phyloP scores from a whole-genome alignment of 192 early-diverging fungal genomes.

The Glomus cerebriforme region DNA sequence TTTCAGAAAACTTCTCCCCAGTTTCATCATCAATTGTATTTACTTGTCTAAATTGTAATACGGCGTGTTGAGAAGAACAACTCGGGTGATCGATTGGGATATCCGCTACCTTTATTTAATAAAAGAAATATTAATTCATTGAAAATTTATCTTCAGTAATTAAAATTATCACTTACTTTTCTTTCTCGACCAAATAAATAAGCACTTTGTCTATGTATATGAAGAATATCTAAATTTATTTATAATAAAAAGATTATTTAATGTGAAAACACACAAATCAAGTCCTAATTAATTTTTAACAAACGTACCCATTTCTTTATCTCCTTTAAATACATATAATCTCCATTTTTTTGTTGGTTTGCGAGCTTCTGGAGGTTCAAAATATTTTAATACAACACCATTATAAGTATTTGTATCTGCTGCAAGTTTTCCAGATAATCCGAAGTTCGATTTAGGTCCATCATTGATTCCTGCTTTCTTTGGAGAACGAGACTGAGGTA shows the following conservation, averaged over 20 bases:
- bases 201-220: conserved; percentile 83
- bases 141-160: neutral
- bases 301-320: conserved; percentile 73
- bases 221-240: conserved; percentile 69
- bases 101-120: conserved; percentile 67
- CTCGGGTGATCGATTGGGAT: conserved; percentile 95
- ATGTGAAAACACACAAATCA: no score
- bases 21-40: conserved; percentile 45
- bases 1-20: neutral
- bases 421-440: conserved; percentile 82
- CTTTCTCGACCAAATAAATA: conserved; percentile 89
- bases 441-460: conserved; percentile 70
- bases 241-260: conserved; percentile 19
- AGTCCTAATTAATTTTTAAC: no score
- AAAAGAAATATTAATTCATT: neutral
- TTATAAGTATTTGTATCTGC: conserved; percentile 85
- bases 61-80: conserved; percentile 93
- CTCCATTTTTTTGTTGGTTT: conserved; percentile 76
- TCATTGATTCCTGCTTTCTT: neutral
- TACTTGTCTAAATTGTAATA: conserved; percentile 81
- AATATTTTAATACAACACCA: conserved; percentile 88
- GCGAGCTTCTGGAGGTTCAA: conserved; percentile 88
- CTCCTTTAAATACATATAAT: conserved; percentile 93
- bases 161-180: conserved; percentile 47
- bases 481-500: neutral